Conservation (phyloP, 495 filamentous ascomycete genomes). For the Opeltia flavorubescens region DNA sequence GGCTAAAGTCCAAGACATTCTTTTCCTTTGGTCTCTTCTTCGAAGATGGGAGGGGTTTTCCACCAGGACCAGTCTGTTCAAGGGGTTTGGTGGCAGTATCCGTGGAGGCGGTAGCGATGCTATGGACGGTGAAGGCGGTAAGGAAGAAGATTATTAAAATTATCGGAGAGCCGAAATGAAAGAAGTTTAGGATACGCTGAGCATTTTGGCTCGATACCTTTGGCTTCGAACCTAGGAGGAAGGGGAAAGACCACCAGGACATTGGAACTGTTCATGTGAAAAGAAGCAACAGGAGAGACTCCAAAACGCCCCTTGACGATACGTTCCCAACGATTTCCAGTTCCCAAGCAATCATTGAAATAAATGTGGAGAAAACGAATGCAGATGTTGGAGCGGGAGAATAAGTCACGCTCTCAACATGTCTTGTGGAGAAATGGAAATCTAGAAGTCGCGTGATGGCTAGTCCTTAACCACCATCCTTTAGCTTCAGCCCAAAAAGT, state of each 20-base stretch:
- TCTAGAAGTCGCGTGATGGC: background rate
- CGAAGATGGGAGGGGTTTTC: conserved; percentile 57
- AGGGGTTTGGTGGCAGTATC: conserved; percentile 22
- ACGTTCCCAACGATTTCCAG: too few species aligned
- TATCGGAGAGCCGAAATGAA: conserved; percentile 52
- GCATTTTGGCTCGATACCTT: conserved; percentile 18
- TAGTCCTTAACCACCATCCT: background rate
- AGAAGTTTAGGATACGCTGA: conserved; percentile 30
- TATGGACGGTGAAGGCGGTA: conserved; percentile 45
- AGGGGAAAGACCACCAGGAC: background rate
- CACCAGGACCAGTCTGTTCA: conserved; percentile 50
- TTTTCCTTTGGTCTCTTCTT: conserved; percentile 15
- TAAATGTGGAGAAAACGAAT: background rate
- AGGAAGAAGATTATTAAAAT: conserved; percentile 56
- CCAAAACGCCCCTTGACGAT: background rate
- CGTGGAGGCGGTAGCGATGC: conserved; percentile 32
- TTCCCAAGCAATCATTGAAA: background rate
- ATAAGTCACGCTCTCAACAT: background rate
- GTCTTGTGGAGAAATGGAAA: background rate
- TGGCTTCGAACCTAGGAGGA: background rate
- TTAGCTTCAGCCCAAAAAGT: background rate
- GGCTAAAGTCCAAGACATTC: conserved; percentile 38
- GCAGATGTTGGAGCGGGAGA: background rate
- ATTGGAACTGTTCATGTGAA: background rate
- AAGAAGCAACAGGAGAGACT: background rate